Evolutionary conservation across 2,329 filamentous ascomycete species (phyloP).

Genomic region (Fusarium sp.): DNA sequence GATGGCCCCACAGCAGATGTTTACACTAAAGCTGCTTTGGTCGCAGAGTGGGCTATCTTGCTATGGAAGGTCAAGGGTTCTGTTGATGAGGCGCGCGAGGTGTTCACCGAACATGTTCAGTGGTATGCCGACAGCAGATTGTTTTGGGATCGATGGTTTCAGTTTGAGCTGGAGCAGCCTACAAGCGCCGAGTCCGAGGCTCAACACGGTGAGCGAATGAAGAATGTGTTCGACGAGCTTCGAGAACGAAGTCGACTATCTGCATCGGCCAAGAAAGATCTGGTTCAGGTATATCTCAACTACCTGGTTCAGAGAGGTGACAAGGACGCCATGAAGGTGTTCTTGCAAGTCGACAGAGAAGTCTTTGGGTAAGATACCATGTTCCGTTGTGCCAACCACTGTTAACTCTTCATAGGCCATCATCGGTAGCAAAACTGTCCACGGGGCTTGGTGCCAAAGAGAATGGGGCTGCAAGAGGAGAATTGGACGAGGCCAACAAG

Average conservation of each 20-base stretch:
- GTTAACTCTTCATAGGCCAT: slow-evolving; percentile 56
- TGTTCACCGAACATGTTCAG: slow-evolving; percentile 85
- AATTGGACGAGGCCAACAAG: slow-evolving; percentile 65
- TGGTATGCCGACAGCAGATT: slow-evolving; percentile 86
- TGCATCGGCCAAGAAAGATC: slow-evolving; percentile 75
- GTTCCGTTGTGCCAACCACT: slow-evolving; percentile 7
- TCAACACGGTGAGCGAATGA: slow-evolving; percentile 79
- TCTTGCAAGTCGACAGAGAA: slow-evolving; percentile 84
- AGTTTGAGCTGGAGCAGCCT: slow-evolving; percentile 89
- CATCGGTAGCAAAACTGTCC: slow-evolving; percentile 60
- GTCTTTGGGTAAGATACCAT: slow-evolving; percentile 78
- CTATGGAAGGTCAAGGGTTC: slow-evolving; percentile 90
- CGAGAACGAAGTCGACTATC: slow-evolving; percentile 79
- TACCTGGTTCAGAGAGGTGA: slow-evolving; percentile 87
- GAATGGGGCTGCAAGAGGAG: slow-evolving; percentile 58
- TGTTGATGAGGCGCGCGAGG: slow-evolving; percentile 81
- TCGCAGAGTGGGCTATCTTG: slow-evolving; percentile 88
- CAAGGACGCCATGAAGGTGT: slow-evolving; percentile 87
- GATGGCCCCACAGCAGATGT: slow-evolving; percentile 78
- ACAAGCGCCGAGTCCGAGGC: slow-evolving; percentile 73
- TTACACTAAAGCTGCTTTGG: slow-evolving; percentile 86
- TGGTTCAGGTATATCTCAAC: slow-evolving; percentile 82
- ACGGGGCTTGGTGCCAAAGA: slow-evolving; percentile 60
- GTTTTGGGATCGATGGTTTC: slow-evolving; percentile 91
- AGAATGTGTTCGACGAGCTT: slow-evolving; percentile 82